Conservation (phyloP, 352 stramenopile species). For the Elongisporangium anandrum region DNA sequence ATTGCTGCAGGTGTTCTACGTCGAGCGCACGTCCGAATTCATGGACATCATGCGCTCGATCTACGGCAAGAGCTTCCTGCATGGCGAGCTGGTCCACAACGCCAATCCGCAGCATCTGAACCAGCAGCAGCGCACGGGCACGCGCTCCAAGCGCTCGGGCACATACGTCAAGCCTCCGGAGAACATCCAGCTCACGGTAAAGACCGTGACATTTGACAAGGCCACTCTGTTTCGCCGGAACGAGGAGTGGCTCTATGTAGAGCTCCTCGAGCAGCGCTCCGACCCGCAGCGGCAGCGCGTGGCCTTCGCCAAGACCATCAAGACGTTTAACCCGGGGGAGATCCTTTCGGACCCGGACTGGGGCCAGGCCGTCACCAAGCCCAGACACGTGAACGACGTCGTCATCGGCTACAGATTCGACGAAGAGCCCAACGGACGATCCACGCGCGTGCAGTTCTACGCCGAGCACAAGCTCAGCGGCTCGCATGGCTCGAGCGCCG, state of each 20-base stretch:
- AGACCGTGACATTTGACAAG: conserved; percentile 32
- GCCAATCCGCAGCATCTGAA: conserved; percentile 14
- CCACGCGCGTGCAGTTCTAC: conserved; percentile 36
- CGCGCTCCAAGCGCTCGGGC: conserved; percentile 1
- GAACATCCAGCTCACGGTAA: conserved; percentile 22
- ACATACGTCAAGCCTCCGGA: conserved; percentile 13
- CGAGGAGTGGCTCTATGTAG: conserved; percentile 40
- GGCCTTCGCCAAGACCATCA: conserved; percentile 29
- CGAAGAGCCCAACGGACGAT: conserved; percentile 21
- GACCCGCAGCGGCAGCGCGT: conserved; percentile 3
- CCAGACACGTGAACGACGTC: conserved; percentile 30
- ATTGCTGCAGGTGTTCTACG: conserved; percentile 29
- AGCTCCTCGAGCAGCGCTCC: conserved; percentile 18
- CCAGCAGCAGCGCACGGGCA: background rate
- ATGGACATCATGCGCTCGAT: conserved; percentile 32
- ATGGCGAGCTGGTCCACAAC: conserved; percentile 27
- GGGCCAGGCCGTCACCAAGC: conserved; percentile 2
- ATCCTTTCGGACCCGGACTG: conserved; percentile 8
- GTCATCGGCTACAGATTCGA: conserved; percentile 43
- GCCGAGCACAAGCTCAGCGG: conserved; percentile 26
- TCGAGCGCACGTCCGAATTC: conserved; percentile 18
- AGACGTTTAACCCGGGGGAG: conserved; percentile 16
- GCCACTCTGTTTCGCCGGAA: conserved; percentile 27
- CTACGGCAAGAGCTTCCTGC: conserved; percentile 25
- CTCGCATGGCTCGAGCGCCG: conserved; percentile 1